Percentiles rank a stretch among this genome's conserved stretches.
Evolutionary conservation across 2,329 filamentous ascomycete species (phyloP).

Genomic region (Leptographium flavum): DNA sequence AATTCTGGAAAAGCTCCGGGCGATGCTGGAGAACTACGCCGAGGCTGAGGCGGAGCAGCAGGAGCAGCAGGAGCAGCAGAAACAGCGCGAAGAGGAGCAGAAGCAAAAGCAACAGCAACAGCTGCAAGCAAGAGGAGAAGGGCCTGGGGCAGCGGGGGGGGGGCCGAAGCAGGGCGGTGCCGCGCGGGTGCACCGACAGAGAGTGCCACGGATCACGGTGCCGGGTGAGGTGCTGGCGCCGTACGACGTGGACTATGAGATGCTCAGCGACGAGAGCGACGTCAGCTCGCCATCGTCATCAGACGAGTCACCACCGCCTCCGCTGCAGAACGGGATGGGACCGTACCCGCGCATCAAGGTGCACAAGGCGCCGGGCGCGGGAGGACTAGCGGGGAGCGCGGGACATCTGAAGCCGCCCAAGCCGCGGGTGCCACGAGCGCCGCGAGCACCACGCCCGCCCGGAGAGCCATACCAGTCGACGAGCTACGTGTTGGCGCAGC

Average conservation of each 20-base stretch:
- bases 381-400: not conserved
- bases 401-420: constrained; percentile 28
- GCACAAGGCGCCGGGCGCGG: constrained; percentile 16
- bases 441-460: constrained; percentile 12
- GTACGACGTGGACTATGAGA: constrained; percentile 49
- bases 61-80: constrained; percentile 36
- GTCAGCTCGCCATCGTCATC: constrained; percentile 13
- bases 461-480: constrained; percentile 20
- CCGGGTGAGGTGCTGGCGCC: constrained; percentile 52
- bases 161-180: not conserved
- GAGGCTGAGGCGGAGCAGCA: constrained; percentile 34
- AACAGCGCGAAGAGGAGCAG: constrained; percentile 23
- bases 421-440: constrained; percentile 18
- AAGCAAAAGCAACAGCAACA: constrained; percentile 40
- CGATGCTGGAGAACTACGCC: constrained; percentile 47
- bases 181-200: constrained; percentile 21
- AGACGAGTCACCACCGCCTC: constrained; percentile 22
- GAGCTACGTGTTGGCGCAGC: constrained; percentile 23
- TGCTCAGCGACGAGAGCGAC: constrained; percentile 38
- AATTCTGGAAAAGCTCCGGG: constrained; percentile 42
- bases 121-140: constrained; percentile 40
- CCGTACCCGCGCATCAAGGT: constrained; percentile 34
- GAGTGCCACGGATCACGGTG: constrained; percentile 45
- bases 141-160: constrained; percentile 23
- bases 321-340: constrained; percentile 17